These are phyloP conservation scores for Favolaschia claudopus DNA, from an alignment of 768 basidiomycete genomes.

Conservation along the genomic window DNA sequence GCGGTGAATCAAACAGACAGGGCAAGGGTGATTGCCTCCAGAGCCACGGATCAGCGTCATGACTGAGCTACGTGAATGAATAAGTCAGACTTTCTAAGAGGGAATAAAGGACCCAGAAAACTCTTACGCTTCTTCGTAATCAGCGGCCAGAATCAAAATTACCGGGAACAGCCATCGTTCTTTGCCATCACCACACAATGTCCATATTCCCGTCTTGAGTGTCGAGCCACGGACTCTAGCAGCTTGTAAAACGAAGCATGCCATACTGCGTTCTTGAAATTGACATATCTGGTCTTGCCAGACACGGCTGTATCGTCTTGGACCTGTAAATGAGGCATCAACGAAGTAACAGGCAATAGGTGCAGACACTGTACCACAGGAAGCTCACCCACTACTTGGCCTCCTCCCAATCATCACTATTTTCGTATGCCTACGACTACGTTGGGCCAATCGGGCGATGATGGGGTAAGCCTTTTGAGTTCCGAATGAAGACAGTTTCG, in stretches of 20 bases:
- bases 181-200: conserved; percentile 38
- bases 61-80: conserved; percentile 37
- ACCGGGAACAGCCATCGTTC: conserved; percentile 40
- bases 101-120: too few species aligned
- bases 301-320: conserved; percentile 39
- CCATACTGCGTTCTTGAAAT: conserved; percentile 46
- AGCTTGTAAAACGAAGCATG: conserved; percentile 44
- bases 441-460: conserved; percentile 39
- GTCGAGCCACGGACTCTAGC: conserved; percentile 31
- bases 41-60: conserved; percentile 47
- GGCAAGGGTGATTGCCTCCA: conserved; percentile 41
- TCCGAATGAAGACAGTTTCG: conserved; percentile 44
- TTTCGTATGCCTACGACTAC: conserved; percentile 40
- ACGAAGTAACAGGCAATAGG: too few species aligned
- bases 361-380: too few species aligned
- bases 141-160: conserved; percentile 46
- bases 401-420: conserved; percentile 41
- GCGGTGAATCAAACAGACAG: conserved; percentile 43
- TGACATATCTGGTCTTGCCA: conserved; percentile 38
- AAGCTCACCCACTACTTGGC: conserved; percentile 45
- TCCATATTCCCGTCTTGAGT: conserved; percentile 28
- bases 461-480: conserved; percentile 47
- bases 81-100: neutral
- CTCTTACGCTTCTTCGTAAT: conserved; percentile 58
- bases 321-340: too few species aligned